phyloP scores from a whole-genome alignment of 305 asterid species.

The Fraxinus sp. region DNA sequence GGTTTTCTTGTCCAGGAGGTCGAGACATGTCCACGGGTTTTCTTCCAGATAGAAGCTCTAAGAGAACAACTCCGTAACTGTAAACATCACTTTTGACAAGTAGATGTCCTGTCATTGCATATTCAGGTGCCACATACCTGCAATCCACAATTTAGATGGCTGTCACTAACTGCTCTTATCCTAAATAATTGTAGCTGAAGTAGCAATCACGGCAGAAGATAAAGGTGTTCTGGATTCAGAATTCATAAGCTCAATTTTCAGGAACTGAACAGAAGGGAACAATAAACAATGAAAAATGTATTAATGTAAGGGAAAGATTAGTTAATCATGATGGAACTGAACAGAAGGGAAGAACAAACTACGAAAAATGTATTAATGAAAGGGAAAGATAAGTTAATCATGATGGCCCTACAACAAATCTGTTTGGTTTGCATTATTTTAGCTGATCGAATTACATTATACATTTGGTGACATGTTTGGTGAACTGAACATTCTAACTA shows the following conservation, averaged over 20 bases:
- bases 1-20: constrained; percentile 86
- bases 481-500: neutral
- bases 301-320: neutral
- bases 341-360: neutral
- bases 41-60: constrained; percentile 88
- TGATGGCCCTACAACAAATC: neutral
- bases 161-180: neutral
- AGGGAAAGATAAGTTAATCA: neutral
- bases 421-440: neutral
- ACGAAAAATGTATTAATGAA: neutral
- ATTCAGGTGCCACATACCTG: constrained; percentile 96
- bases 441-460: neutral
- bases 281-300: neutral
- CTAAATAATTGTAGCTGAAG: neutral
- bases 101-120: constrained; percentile 95
- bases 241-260: neutral
- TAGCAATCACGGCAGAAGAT: neutral
- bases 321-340: neutral
- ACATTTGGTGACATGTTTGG: neutral
- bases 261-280: neutral
- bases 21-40: constrained; percentile 96
- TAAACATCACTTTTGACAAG: constrained; percentile 93
- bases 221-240: neutral
- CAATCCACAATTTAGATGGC: constrained; percentile 22
- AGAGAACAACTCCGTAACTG: constrained; percentile 85